These are phyloP conservation scores for Eustoma russellianum DNA, from an alignment of 257 asterid genomes.

Conservation along the genomic window DNA sequence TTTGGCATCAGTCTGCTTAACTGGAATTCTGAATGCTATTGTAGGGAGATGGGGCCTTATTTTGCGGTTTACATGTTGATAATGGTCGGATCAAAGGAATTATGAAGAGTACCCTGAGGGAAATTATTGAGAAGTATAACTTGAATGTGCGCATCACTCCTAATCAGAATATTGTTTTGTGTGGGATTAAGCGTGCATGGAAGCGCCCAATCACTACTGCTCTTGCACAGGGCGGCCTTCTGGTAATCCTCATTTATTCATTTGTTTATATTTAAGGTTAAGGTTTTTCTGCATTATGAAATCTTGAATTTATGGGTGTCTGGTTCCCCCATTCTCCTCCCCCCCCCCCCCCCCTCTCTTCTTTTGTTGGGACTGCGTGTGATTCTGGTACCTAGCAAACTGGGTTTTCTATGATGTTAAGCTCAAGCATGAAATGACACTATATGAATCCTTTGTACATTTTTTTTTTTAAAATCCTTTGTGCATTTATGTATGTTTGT, in stretches of 20 bases:
- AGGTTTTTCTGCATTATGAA: too few species aligned
- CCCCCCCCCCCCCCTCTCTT: too few species aligned
- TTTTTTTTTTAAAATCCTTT: too few species aligned
- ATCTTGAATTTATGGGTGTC: too few species aligned
- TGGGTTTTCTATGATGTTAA: too few species aligned
- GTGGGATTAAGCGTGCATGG: conserved; percentile 72
- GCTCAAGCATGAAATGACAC: too few species aligned
- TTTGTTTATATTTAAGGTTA: too few species aligned
- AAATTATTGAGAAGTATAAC: conserved; percentile 78
- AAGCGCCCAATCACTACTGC: conserved; percentile 71
- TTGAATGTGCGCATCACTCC: conserved; percentile 87
- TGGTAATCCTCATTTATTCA: conserved; percentile 36
- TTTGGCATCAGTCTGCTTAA: not conserved
- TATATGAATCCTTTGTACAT: too few species aligned
- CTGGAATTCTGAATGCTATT: not conserved
- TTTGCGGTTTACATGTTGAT: conserved; percentile 94
- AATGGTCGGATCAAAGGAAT: conserved; percentile 76
- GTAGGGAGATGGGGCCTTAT: conserved; percentile 87
- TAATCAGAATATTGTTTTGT: conserved; percentile 80
- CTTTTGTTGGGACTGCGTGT: too few species aligned
- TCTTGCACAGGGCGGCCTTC: conserved; percentile 94
- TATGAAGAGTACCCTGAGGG: conserved; percentile 76
- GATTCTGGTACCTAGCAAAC: too few species aligned
- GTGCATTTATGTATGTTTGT: too few species aligned
- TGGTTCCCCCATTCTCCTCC: too few species aligned